Evolutionary conservation across 2,329 filamentous ascomycete genomes (phyloP), one percentile per base, ranked within the genome.

Genomic region (Niveomyces coronatus): DNA sequence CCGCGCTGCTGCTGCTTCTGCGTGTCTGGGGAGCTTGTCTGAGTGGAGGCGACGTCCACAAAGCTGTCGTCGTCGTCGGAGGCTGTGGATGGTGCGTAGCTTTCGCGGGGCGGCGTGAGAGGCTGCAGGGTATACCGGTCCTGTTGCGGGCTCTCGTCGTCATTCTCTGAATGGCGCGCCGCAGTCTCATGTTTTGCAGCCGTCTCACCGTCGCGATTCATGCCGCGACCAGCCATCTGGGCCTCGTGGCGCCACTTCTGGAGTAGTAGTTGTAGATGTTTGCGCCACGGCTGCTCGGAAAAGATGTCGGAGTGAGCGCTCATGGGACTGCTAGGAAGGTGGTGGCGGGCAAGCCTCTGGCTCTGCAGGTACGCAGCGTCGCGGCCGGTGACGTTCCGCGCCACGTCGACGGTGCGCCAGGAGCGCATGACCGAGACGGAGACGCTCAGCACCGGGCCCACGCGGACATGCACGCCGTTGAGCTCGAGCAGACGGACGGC

Each of bases 401-500:
- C 11, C 4, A 39, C 37, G 24, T 34, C 37, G 15, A 39, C 23
- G 14, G 24, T 30, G 23, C 37, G 37, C 37, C 37, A 39, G 30
- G 14, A 22, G 8, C 16, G 24, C 31, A 34, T 14, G 14, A 17
- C 17, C 5, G 31, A 34, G 3, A 26, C 24, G 18, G 37, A 17
- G 4, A 39, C 31, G 8, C 24, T 17, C n/a, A 19, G 18, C 11
- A 19, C 31, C 3, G 22, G 19, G 5, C 24, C n/a, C 5, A 39
- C 31, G 2, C 37, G 30, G 3, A 39, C 23, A 11, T 34, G 34
- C 14, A 39, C 10, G 6, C 37, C 37, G 19, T 39, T 39, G 23
- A 30, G 34, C 26, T 39, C 31, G 10, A 30, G 37, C n/a, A 39
- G 24, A 31, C 37, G 34, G 15, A 39, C 24, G 31, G 37, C 31